phyloP scores from a whole-genome alignment of 2,329 filamentous ascomycete species.

The Sporothrix protearum region DNA sequence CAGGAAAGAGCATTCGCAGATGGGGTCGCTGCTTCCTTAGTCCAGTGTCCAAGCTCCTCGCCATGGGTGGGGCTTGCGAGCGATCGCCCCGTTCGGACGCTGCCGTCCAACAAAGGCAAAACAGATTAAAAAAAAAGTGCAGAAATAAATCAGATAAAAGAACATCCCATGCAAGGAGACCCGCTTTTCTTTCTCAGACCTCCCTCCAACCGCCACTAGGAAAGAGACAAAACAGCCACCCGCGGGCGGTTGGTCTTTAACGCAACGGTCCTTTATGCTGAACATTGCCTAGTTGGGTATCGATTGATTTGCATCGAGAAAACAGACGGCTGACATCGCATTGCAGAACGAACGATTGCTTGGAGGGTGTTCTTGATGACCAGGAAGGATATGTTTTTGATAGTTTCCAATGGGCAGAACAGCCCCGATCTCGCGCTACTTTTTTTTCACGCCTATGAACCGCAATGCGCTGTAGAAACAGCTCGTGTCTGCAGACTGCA shows the following conservation, averaged over 20 bases:
- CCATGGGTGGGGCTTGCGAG: neutral
- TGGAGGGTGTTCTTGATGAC: neutral
- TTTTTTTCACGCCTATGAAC: neutral
- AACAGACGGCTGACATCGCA: neutral
- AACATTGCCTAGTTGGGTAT: neutral
- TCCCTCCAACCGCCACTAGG: neutral
- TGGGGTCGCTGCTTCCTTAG: neutral
- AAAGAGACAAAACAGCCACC: neutral
- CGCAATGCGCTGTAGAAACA: neutral
- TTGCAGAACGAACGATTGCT: neutral
- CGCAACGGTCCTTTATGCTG: neutral
- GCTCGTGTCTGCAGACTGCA: neutral
- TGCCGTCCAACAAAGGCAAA: constrained; percentile 18
- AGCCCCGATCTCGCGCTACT: neutral
- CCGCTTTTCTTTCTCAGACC: neutral
- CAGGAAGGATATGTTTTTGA: neutral
- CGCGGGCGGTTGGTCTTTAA: neutral
- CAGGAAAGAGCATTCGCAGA: neutral
- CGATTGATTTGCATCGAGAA: neutral
- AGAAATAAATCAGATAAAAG: constrained; percentile 10
- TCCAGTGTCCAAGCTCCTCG: neutral
- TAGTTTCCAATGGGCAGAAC: neutral
- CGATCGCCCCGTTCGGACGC: constrained; percentile 18
- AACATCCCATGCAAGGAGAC: neutral
- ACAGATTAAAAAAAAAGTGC: neutral